These are phyloP conservation scores for Ogataea wickerhamii DNA, from an alignment of 805 yeast genomes.

Conservation along the genomic window DNA sequence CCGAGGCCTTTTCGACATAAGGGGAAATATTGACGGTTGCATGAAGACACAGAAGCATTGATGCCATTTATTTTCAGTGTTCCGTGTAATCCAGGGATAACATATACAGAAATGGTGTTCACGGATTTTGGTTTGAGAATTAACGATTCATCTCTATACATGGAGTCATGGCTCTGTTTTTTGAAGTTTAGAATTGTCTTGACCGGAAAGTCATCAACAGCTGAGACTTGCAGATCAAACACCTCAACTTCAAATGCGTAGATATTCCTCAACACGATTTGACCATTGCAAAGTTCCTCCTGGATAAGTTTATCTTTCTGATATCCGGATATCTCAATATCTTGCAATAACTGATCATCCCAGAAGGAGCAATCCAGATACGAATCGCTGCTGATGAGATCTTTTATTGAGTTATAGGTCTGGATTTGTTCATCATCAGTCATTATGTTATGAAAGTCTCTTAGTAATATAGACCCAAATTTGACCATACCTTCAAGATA, in stretches of 20 bases:
- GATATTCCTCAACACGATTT: conserved; percentile 69
- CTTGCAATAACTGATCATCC: conserved; percentile 57
- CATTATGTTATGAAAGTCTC: conserved; percentile 52
- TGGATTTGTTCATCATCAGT: conserved; percentile 55
- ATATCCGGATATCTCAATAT: conserved; percentile 16
- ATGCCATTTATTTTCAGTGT: conserved; percentile 48
- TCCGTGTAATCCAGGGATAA: conserved; percentile 51
- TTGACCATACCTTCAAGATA: conserved; percentile 43
- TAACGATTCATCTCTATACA: conserved; percentile 19
- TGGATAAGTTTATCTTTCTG: conserved; percentile 38
- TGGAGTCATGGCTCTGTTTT: conserved; percentile 14
- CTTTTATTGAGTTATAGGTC: conserved; percentile 34
- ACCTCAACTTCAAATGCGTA: conserved; percentile 70
- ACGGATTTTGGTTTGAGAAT: conserved; percentile 38
- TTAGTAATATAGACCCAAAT: conserved; percentile 52
- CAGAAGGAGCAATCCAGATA: conserved; percentile 46
- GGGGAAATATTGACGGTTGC: conserved; percentile 42
- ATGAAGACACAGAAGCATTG: conserved; percentile 46
- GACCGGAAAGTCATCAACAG: conserved; percentile 24
- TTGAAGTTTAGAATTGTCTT: conserved; percentile 25
- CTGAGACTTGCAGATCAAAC: conserved; percentile 40
- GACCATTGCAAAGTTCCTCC: conserved; percentile 60
- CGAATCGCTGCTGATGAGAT: conserved; percentile 13
- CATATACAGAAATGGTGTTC: conserved; percentile 38
- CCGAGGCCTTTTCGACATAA: neutral